Evolutionary conservation across 768 basidiomycete genomes (phyloP), one percentile per base, ranked within the genome.

Genomic region (Lactarius sp.): DNA sequence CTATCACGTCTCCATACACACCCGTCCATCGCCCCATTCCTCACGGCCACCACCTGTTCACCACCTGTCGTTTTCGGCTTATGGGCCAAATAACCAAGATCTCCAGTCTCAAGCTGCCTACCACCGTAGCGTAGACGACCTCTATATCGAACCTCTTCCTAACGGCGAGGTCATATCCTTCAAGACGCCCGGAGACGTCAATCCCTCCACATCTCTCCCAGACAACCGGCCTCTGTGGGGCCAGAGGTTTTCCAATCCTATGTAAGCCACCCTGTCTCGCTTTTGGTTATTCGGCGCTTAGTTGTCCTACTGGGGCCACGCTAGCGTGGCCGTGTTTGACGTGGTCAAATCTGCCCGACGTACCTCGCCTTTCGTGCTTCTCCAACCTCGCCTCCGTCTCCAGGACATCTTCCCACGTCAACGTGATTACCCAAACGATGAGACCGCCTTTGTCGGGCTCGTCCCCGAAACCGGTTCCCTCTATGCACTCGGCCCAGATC

Each of bases 61-160:
- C 69, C 90, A 90, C 58, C 81, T 98, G 16, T 85, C 87, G 0
- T 97, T 94, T 74, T 96, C 95, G 0, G 84, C 87, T 0, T 98
- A 98, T 73, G 92, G 94, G 0, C 94, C 96, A 6, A 95, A 95
- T 73, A 93, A 89, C 71, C 86, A 88, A 73, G 92, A 95, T 72
- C 84, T 82, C 66, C 76, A 81, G 8, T 70, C 86, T 13, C 94
- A 96, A 71, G 76, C 83, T 5, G 73, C 83, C 10, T 98, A 96
- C 77, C 81, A 80, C 7, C 85, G 81, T 42, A 88, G 91, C 1
- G 84, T 85, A 44, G 94, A 97, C 73, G 82, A 87, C 64, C 75
- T 79, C 33, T 96, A 96, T 74, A 82, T 94, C 50, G 92, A 94
- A 69, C 82, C 88, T 33, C 78, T 90, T 3, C 86, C 91, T 9